Base-by-base conservation (phyloP, 2,329 filamentous ascomycete genomes). In the Cercospora zeae-maydis region DNA sequence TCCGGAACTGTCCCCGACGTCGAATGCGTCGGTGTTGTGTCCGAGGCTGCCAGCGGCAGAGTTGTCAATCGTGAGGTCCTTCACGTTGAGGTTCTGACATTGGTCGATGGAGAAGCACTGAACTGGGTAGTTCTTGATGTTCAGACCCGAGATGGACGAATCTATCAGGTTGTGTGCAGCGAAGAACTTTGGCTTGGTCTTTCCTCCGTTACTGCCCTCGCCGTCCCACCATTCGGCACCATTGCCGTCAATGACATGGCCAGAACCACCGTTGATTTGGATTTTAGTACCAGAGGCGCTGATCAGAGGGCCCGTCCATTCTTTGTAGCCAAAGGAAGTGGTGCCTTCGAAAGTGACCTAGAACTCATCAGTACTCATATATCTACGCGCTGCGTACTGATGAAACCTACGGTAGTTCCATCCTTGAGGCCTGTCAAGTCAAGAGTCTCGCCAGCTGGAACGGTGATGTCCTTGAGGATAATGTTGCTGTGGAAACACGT, bases 281-380 rank as follows among this genome's bases (percentile, higher is more conserved):
- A 88, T 80, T 65, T 79, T 77, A 36, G 75, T 83, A 42, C 87
- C 88, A 1, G 82, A 83, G 65, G 89, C 78, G 30, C 81, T 81
- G 69, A 90, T 80, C 13, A 90, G 78, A 49, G 87, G 87, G 0
- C 88, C 87, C 1, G 74, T 73, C 87, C 87, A 90, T 70, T 87
- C 83, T 66, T 84, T 78, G 76, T 88, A 89, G 19, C 80, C 87
- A 70, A 87, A 90, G 59, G 83, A 85, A n/a, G 87, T 90, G 13
- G 79, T 84, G 47, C 88, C 88, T 62, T 84, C 75, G 75, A 90
- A 90, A 68, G 83, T 84, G 65, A 89, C 81, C 75, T 79, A 54
- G 11, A 16, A 1, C 7, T 30, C 59, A 58, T 34, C 63, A 56
- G 51, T 47, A 30, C 52, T 36, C 2, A 13, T 34, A 51, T 57